Conservation (phyloP, 441 rosid genomes). For the Heliophila coronopifolia region DNA sequence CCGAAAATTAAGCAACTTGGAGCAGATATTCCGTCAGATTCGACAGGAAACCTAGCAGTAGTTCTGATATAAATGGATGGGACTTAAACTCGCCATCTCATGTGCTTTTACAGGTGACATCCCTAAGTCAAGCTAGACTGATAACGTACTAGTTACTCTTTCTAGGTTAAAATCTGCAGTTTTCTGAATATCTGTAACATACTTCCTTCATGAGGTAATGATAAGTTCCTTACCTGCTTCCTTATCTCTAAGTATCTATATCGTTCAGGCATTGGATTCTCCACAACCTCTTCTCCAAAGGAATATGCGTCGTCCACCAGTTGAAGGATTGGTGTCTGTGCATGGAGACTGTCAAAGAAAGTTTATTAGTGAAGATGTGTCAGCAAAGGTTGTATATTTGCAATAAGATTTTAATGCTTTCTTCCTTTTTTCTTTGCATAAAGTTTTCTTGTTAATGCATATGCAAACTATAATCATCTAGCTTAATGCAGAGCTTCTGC, state of each 20-base stretch:
- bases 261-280: slow-evolving; percentile 39
- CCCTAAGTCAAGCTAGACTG: slow-evolving; percentile 7
- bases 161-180: background rate
- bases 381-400: slow-evolving; percentile 35
- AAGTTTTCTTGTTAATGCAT: slow-evolving; percentile 1
- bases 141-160: slow-evolving; percentile 4
- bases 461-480: background rate
- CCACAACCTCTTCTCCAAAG: slow-evolving; percentile 38
- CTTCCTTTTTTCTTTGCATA: slow-evolving; percentile 5
- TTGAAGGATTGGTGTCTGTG: slow-evolving; percentile 28
- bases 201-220: slow-evolving; percentile 3
- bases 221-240: slow-evolving; percentile 2
- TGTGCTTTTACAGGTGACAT: slow-evolving; percentile 36
- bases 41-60: slow-evolving; percentile 29
- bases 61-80: slow-evolving; percentile 33
- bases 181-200: background rate
- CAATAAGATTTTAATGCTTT: slow-evolving; percentile 5
- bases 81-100: slow-evolving; percentile 47
- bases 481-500: background rate
- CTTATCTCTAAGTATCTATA: slow-evolving; percentile 15
- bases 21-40: slow-evolving; percentile 25
- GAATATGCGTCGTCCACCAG: slow-evolving; percentile 27
- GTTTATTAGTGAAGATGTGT: slow-evolving; percentile 33
- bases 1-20: slow-evolving; percentile 30
- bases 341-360: slow-evolving; percentile 35